Evolutionary conservation across 495 filamentous ascomycete species (phyloP).

Genomic region (Clavariopsis aquatica): DNA sequence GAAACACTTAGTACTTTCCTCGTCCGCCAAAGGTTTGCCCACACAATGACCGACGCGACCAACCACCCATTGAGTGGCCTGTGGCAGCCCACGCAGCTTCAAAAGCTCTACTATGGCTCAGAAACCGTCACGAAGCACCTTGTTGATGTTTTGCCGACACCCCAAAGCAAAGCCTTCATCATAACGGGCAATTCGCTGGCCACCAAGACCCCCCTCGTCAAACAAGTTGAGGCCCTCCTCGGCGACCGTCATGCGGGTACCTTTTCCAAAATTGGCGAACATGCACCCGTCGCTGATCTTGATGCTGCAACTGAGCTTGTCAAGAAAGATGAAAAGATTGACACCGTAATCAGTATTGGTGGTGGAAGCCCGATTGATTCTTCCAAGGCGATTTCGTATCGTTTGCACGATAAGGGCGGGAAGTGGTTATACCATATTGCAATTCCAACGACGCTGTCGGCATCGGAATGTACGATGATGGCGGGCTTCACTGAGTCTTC

Average conservation of each 20-base stretch:
- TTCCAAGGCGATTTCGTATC: conserved; percentile 51
- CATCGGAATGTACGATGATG: conserved; percentile 50
- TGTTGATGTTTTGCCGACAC: conserved; percentile 42
- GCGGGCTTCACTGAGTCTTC: conserved; percentile 49
- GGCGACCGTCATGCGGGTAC: conserved; percentile 50
- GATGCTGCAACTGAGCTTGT: conserved; percentile 50
- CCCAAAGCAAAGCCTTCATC: conserved; percentile 53
- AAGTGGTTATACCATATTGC: conserved; percentile 51
- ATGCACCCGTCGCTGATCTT: conserved; percentile 51
- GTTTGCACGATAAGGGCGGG: conserved; percentile 46
- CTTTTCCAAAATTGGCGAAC: conserved; percentile 51
- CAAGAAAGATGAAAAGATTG: conserved; percentile 45
- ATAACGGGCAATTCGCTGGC: conserved; percentile 53
- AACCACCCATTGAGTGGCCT: conserved; percentile 46
- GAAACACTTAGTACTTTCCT: not conserved
- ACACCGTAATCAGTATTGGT: conserved; percentile 53
- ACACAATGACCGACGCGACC: conserved; percentile 45
- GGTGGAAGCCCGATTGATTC: conserved; percentile 55
- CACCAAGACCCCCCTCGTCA: conserved; percentile 50
- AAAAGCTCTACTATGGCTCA: conserved; percentile 51
- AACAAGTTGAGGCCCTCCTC: conserved; percentile 50
- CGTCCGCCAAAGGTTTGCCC: conserved; percentile 2
- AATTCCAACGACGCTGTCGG: conserved; percentile 54
- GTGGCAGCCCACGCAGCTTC: conserved; percentile 49
- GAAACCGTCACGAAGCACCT: conserved; percentile 50